Percentiles rank a stretch among this genome's conserved stretches.
Evolutionary conservation across 805 yeast genomes (phyloP).

Genomic region (Kuraishia piskuri): DNA sequence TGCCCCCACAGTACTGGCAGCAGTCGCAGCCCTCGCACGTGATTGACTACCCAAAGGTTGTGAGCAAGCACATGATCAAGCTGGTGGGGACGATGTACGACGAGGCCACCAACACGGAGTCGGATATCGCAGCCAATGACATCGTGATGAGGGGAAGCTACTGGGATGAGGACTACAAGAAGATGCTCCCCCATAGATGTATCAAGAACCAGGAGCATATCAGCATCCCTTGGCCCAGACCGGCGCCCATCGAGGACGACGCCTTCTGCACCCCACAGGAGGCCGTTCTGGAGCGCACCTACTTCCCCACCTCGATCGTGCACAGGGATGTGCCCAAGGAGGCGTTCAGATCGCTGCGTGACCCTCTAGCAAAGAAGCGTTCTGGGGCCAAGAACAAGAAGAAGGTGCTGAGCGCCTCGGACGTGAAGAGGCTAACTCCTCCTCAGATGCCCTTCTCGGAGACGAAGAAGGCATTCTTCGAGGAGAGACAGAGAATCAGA

Average conservation of each 20-base stretch:
- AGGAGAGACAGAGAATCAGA: conserved; percentile 41
- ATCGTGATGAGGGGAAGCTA: conserved; percentile 59
- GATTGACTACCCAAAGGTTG: conserved; percentile 56
- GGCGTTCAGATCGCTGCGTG: conserved; percentile 62
- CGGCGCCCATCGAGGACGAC: conserved; percentile 49
- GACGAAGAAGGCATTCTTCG: conserved; percentile 50
- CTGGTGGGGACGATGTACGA: conserved; percentile 72
- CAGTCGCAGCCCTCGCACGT: conserved; percentile 67
- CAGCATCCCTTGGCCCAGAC: conserved; percentile 86
- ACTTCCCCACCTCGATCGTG: conserved; percentile 58
- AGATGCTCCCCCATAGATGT: conserved; percentile 68
- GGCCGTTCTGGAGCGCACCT: conserved; percentile 62
- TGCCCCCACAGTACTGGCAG: conserved; percentile 69
- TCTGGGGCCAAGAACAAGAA: conserved; percentile 29
- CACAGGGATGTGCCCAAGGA: conserved; percentile 62
- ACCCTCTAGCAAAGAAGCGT: conserved; percentile 54
- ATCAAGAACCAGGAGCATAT: conserved; percentile 62
- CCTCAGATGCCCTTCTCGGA: conserved; percentile 74
- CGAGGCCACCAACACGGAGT: conserved; percentile 47
- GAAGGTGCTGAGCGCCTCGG: conserved; percentile 43
- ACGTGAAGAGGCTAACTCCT: conserved; percentile 52
- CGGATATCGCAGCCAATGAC: conserved; percentile 73
- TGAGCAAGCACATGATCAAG: conserved; percentile 53
- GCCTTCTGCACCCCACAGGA: conserved; percentile 47
- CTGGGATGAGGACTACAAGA: conserved; percentile 66